Evolutionary conservation across 2,329 filamentous ascomycete species (phyloP).

Genomic region (Fusarium longipes): DNA sequence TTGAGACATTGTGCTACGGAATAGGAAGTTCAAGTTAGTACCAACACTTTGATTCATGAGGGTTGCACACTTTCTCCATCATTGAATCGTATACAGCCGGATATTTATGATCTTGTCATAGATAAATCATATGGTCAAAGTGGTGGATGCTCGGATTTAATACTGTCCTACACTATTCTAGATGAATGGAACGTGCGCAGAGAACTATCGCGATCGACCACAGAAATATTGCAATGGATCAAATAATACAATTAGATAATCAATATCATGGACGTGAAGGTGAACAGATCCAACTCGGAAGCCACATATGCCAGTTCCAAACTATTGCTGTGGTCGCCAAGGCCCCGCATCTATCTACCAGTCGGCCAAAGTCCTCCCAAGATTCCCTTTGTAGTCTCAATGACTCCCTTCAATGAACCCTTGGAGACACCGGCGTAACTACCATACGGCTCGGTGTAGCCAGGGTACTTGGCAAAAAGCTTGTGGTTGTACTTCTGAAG

Average conservation of each 20-base stretch:
- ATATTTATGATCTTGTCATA: background rate
- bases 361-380: conserved; percentile 4
- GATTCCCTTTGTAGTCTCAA: background rate
- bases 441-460: conserved; percentile 18
- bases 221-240: too few relatives aligned
- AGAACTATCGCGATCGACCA: too few relatives aligned
- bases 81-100: background rate
- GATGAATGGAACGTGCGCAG: too few relatives aligned
- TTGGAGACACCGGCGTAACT: conserved; percentile 23
- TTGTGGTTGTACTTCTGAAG: conserved; percentile 10
- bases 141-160: too few relatives aligned
- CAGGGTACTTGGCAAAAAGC: conserved; percentile 13
- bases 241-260: too few relatives aligned
- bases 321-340: background rate
- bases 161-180: too few relatives aligned
- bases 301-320: accelerated
- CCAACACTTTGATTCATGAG: background rate
- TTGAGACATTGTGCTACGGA: background rate
- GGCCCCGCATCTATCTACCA: background rate
- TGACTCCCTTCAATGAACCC: background rate
- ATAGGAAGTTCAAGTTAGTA: background rate
- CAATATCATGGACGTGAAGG: accelerated
- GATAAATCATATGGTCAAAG: accelerated
- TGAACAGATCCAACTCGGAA: accelerated
- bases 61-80: background rate